phyloP scores from a whole-genome alignment of 2,329 filamentous ascomycete genomes.

The Sordariomycetes sp. region DNA sequence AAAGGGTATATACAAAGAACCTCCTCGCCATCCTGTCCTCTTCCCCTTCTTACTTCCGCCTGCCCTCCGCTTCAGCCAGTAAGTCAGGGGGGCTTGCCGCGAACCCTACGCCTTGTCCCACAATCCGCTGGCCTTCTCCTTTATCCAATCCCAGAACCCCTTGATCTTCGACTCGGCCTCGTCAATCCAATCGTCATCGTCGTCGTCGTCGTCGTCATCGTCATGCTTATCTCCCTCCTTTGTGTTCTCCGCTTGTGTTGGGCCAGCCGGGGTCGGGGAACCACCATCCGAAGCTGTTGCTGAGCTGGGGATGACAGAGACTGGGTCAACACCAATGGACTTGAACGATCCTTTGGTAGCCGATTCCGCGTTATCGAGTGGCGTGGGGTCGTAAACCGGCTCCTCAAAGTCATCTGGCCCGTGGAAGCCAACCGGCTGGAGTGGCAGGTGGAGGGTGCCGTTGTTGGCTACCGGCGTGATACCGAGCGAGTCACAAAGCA shows the following conservation, averaged over 20 bases:
- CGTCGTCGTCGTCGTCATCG: conserved; percentile 8
- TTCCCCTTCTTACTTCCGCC: neutral
- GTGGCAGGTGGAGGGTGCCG: conserved; percentile 67
- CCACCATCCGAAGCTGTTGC: neutral
- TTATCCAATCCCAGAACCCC: conserved; percentile 40
- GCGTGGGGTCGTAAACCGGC: conserved; percentile 39
- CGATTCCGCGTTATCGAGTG: neutral
- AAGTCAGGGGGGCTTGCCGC: neutral
- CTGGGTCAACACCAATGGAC: conserved; percentile 2
- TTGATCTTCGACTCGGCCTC: conserved; percentile 18
- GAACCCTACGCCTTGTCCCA: conserved; percentile 18
- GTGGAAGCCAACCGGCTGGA: conserved; percentile 54
- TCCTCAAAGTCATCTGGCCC: conserved; percentile 34
- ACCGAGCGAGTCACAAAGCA: conserved; percentile 79
- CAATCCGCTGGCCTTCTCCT: conserved; percentile 30
- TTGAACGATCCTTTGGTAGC: neutral
- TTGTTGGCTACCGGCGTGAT: conserved; percentile 71
- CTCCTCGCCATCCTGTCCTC: neutral
- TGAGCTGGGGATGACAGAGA: neutral
- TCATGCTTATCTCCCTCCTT: neutral
- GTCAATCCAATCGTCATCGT: conserved; percentile 12
- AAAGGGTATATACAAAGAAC: neutral
- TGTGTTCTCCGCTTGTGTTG: neutral
- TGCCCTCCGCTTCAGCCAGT: no score
- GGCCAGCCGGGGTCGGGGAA: neutral